Conservation (phyloP, 2,329 filamentous ascomycete species). For the Pseudocercospora vitis region DNA sequence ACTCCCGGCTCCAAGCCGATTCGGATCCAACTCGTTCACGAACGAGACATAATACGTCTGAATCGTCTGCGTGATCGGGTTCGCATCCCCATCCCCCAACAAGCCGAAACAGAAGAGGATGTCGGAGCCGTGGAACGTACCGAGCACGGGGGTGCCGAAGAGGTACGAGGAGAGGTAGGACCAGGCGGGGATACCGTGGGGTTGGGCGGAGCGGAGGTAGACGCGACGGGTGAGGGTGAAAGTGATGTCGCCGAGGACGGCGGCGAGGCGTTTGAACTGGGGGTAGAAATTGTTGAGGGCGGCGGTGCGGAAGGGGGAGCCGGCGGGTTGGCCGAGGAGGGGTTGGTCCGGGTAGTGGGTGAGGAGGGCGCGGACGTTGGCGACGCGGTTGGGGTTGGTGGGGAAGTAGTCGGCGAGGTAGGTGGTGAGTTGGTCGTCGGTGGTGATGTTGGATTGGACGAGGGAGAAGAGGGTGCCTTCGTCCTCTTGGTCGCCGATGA, state of each 20-base stretch:
- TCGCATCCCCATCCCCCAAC: slow-evolving; percentile 7
- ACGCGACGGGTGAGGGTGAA: slow-evolving; percentile 72
- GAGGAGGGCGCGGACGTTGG: slow-evolving; percentile 56
- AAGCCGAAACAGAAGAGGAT: slow-evolving; percentile 16
- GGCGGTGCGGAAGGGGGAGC: slow-evolving; percentile 71
- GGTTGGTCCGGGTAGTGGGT: slow-evolving; percentile 60
- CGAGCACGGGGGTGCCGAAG: slow-evolving; percentile 68
- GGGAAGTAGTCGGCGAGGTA: slow-evolving; percentile 63
- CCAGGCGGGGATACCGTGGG: slow-evolving; percentile 63
- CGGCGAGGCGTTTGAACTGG: slow-evolving; percentile 73
- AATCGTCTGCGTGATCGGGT: slow-evolving; percentile 45
- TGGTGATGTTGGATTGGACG: slow-evolving; percentile 68
- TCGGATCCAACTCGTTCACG: slow-evolving; percentile 69
- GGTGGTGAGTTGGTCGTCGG: slow-evolving; percentile 56
- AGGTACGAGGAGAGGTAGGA: slow-evolving; percentile 74
- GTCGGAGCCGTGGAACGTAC: slow-evolving; percentile 70
- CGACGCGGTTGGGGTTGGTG: slow-evolving; percentile 46
- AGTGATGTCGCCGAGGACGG: slow-evolving; percentile 69
- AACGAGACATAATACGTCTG: slow-evolving; percentile 73
- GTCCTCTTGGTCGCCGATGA: slow-evolving; percentile 74
- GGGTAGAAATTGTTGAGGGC: slow-evolving; percentile 68
- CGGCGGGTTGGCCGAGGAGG: slow-evolving; percentile 49
- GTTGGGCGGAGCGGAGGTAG: slow-evolving; percentile 55
- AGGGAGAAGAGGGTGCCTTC: slow-evolving; percentile 58
- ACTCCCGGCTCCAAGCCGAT: slow-evolving; percentile 47